Conservation (phyloP, 345 rosid species). For the Camelina neglecta region DNA sequence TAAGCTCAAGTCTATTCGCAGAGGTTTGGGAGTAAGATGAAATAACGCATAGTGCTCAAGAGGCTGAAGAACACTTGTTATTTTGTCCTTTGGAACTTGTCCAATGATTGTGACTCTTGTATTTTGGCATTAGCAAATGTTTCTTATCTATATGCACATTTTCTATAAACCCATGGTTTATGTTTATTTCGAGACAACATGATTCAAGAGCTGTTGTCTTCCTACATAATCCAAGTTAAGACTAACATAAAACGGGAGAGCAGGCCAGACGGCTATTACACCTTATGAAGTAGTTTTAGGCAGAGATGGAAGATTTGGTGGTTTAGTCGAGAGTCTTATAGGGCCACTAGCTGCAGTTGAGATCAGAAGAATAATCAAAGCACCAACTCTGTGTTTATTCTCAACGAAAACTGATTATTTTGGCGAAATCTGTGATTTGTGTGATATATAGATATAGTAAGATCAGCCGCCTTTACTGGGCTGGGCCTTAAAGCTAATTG, state of each 20-base stretch:
- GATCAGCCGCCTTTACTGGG: not conserved
- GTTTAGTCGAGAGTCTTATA: not conserved
- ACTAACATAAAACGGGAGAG: not conserved
- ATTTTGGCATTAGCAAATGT: conserved; percentile 22
- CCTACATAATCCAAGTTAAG: not conserved
- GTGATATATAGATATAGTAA: not conserved
- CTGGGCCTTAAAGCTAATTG: not conserved
- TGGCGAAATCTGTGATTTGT: too few relatives aligned
- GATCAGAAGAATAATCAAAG: too few relatives aligned
- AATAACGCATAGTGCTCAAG: not conserved
- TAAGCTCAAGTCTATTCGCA: not conserved
- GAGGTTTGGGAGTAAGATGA: not conserved
- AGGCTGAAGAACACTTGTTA: not conserved
- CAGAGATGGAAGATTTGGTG: not conserved
- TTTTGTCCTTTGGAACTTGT: conserved; percentile 10
- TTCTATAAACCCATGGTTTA: conserved; percentile 18
- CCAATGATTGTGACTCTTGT: not conserved
- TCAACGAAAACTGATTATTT: too few relatives aligned
- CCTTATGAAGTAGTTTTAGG: not conserved
- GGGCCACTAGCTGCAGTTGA: too few relatives aligned
- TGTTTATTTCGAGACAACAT: conserved; percentile 10
- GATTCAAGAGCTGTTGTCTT: conserved; percentile 3
- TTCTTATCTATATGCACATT: not conserved
- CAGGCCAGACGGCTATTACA: not conserved
- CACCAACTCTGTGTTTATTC: not conserved